Base-by-base conservation (phyloP, 768 basidiomycete species). In the Naganishia vaughanmartiniae region DNA sequence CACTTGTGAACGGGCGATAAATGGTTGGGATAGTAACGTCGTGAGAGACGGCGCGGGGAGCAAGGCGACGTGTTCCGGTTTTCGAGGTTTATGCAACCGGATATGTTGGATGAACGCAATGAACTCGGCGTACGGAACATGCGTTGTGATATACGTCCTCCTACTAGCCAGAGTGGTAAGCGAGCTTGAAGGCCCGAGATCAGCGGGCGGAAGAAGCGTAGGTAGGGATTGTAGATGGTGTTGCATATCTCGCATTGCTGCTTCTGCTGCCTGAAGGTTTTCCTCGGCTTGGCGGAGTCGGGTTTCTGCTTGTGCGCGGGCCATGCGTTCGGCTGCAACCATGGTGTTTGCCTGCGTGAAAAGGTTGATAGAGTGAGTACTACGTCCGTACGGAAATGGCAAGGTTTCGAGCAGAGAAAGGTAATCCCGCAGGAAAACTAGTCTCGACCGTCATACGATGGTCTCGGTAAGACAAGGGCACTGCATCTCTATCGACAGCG, bases 251-350 rank as follows among this genome's bases (percentile, higher is more conserved):
- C 88, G 84, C 36, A 95, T 90, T 4, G 89, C 89, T 71, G 93
- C 90, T 80, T 95, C 93, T 0, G 92, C 90, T n/a, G 87, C 86
- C 74, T 86, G 87, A 70, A 94, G 80, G 11, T 91, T 89, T 28
- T 84, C 83, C 80, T 95, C 91, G 14, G 91, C 88, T 36, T 88
- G 87, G 70, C 87, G 86, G 1, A 89, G 87, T 76, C 91, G 90
- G 51, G 88, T 85, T 76, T 93, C 81, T 86, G 84, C 90, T 89
- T 72, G 84, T 77, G 89, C 88, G 42, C 85, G 83, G 19, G 80
- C 83, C 71, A 88, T 85, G 19, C 93, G 86, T 26, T 94, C 95
- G 78, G 92, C 90, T 0, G 91, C 92, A n/a, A 98, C 95, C 96
- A 99, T 99, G 7, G 86, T 89, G 79, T 99, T 98, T 7, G 95